Base-by-base conservation (phyloP, 768 basidiomycete species). In the Collybiopsis luxurians region DNA sequence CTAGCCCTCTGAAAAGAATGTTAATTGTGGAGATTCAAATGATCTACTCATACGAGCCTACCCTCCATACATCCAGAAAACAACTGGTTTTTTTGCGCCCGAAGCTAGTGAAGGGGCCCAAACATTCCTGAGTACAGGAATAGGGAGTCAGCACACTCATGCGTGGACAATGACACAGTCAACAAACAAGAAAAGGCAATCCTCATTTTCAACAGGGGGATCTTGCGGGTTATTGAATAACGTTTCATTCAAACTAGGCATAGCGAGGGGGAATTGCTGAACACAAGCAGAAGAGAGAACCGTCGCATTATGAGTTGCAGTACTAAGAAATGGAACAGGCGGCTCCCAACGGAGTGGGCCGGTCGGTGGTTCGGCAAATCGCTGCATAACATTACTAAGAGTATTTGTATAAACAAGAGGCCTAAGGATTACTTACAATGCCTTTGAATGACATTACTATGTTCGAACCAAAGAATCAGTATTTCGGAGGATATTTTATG, bases 391-490 rank as follows among this genome's bases (percentile, higher is more conserved):
- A n/a, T n/a, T n/a, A 7, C 36, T 4, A n/a, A n/a, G n/a, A n/a
- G n/a, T n/a, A 38, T 38, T 38, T 17, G 36, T n/a, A 9, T 7
- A 45, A 10, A 45, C 43, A 10, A n/a, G n/a, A n/a, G n/a, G 19
- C 19, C 17, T 10, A 45, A 45, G 19, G 19, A 45, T 7, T 9
- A 45, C 55, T 39, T 13, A 60, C 59, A 24, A 60, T 51, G 36
- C 59, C 59, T 54, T 57, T 56, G 59, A 60, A 60, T 6, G 57
- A 53, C 43, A 53, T 46, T 3, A 57, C 56, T 59, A n/a, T n/a
- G n/a, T n/a, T n/a, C n/a, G 28, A 21, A 45, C 9, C 24, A 49
- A 40, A 40, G 43, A 36, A 34, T 53, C 30, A 58, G 30, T 31
- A 27, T 34, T 38, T 38, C 36, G 17, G 17, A 38, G 9, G 7